A percentile compares a stretch with the other conserved stretches of the same genome.
These are phyloP conservation scores for Alternaria metachromatica DNA, from an alignment of 2,329 filamentous ascomycete genomes.

Conservation along the genomic window DNA sequence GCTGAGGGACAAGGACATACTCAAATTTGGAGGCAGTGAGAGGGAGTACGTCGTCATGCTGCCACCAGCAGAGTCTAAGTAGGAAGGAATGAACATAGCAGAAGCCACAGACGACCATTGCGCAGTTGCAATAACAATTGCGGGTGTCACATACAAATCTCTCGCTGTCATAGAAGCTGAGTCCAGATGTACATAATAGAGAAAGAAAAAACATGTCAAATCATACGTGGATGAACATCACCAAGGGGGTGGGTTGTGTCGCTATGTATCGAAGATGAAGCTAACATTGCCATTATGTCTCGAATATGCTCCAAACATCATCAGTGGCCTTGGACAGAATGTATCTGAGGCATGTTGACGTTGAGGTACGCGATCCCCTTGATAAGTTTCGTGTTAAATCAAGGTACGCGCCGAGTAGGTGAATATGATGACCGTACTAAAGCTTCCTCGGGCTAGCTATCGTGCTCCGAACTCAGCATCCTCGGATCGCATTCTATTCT, in stretches of 20 bases:
- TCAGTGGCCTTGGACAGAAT: neutral
- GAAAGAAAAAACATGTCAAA: neutral
- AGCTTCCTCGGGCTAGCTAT: neutral
- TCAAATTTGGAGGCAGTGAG: slow-evolving; percentile 85
- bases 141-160: neutral
- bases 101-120: neutral
- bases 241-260: neutral
- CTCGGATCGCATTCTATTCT: neutral
- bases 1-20: slow-evolving; percentile 83
- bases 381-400: neutral
- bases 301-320: neutral
- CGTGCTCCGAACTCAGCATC: neutral
- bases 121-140: neutral
- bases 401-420: neutral
- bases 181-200: neutral
- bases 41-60: slow-evolving; percentile 97
- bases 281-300: neutral
- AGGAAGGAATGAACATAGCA: neutral
- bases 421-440: neutral
- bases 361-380: neutral
- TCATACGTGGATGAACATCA: neutral
- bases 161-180: neutral
- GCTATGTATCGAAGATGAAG: neutral
- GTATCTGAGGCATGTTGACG: neutral
- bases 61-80: slow-evolving; percentile 47